Evolutionary conservation across 345 rosid species (phyloP).

Genomic region (Gossypium herbaceum): DNA sequence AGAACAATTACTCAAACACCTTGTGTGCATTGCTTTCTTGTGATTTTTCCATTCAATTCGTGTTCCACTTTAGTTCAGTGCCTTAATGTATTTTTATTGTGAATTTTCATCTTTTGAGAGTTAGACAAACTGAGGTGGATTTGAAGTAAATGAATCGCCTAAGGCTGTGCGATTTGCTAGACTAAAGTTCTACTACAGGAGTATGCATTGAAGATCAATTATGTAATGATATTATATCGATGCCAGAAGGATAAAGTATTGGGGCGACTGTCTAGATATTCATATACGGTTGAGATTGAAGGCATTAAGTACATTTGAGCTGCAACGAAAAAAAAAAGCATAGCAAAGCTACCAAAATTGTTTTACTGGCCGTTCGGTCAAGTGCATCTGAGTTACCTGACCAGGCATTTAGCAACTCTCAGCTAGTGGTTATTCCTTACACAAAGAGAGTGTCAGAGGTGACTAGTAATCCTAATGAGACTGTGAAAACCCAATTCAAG

Average conservation of each 20-base stretch:
- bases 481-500: constrained; percentile 38
- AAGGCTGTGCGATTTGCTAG: no score
- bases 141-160: no score
- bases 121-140: no score
- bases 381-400: constrained; percentile 32
- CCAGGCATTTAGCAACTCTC: constrained; percentile 27
- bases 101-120: no score
- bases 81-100: no score
- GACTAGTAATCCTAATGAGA: constrained; percentile 28
- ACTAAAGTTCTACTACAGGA: no score
- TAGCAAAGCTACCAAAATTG: constrained; percentile 88
- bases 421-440: constrained; percentile 65
- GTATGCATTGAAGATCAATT: constrained; percentile 89
- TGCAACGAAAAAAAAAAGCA: constrained; percentile 79
- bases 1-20: no score
- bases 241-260: constrained; percentile 45
- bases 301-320: constrained; percentile 76
- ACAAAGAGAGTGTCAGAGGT: constrained; percentile 53
- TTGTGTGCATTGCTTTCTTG: no score
- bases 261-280: constrained; percentile 36
- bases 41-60: no score
- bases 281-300: constrained; percentile 76
- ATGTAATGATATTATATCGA: constrained; percentile 62
- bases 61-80: no score
- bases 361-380: constrained; percentile 59